Evolutionary conservation across 2,329 filamentous ascomycete genomes (phyloP).

Genomic region (Xylariaceae sp.): DNA sequence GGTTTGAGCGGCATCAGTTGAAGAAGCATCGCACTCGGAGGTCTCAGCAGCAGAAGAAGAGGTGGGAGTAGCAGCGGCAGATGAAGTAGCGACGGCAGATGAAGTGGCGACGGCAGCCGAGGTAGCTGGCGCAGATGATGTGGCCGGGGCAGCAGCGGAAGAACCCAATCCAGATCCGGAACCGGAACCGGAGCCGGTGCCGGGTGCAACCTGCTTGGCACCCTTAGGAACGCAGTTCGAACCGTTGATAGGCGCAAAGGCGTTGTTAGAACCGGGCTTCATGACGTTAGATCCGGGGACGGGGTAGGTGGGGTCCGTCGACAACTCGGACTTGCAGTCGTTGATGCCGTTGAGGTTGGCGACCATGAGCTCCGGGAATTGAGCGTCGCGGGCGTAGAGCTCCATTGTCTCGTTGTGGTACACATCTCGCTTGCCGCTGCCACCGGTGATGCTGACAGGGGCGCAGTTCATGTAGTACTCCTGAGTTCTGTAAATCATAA

Average conservation of each 20-base stretch:
- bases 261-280: conserved; percentile 32
- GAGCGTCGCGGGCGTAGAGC: conserved; percentile 41
- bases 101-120: background rate
- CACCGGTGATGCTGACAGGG: conserved; percentile 50
- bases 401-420: conserved; percentile 24
- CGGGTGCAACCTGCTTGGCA: conserved; percentile 22
- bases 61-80: conserved; percentile 5
- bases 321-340: conserved; percentile 48
- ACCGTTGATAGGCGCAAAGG: conserved; percentile 26
- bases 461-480: conserved; percentile 78
- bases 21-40: too few relatives aligned
- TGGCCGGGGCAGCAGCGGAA: conserved; percentile 1
- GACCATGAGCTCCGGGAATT: conserved; percentile 62
- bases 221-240: conserved; percentile 30
- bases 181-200: conserved; percentile 15
- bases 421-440: conserved; percentile 22
- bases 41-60: too few relatives aligned
- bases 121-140: background rate
- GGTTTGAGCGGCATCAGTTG: conserved; percentile 1
- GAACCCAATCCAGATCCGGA: conserved; percentile 1
- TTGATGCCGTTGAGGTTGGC: conserved; percentile 53
- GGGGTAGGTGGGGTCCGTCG: conserved; percentile 55
- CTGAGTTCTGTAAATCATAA: conserved; percentile 35
- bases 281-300: conserved; percentile 54
- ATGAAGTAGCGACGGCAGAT: conserved; percentile 8